Base-by-base conservation (phyloP, 192 early-diverging fungal genomes). In the Hyaloraphidium curvatum region DNA sequence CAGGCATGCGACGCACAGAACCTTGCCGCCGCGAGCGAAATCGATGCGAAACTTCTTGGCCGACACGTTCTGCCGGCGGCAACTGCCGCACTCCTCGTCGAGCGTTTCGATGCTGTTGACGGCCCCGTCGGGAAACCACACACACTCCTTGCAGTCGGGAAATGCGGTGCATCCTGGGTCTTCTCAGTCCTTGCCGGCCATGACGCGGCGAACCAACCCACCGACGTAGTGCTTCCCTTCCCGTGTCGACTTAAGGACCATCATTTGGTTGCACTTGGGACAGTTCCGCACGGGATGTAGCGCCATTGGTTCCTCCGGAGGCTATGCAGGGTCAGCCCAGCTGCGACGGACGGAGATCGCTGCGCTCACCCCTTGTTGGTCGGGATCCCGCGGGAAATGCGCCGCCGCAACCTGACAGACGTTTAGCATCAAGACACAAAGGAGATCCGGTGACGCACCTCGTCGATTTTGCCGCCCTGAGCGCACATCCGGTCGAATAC, bases 401-500 rank as follows among this genome's bases (percentile, higher is more conserved):
- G 22, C 3, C 48, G 16, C 7, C 22, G 11, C 21, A 56, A 2
- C 55, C 2, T 2, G 3, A 28, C 31, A 2, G 3, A 37, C 5
- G 4, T 40, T n/a, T 26, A 30, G 14, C 17, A 43, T 0, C 23
- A 33, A 11, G 22, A 26, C 26, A 31, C 23, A 14, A 33, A 21
- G 29, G 13, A 25, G 17, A 2, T 33, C 22, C 31, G 9, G 41
- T 26, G 17, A 52, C 26, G 23, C 40, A 54, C 68, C 14, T 50
- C 55, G 39, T 71, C 73, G 26, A 82, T 68, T 39, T 55, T 65
- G 4, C 54, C 62, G 5, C 71, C 59, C 23, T 80, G 74, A 3
- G 55, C 30, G 1, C 52, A 63, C 3, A 75, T 71, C 26, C 59
- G 69, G 1, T 60, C 40, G 64, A 81, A 96, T 11, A 89, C 85